Base-by-base conservation (phyloP, 1,284 basidiomycete species). In the Vanrija humicola region DNA sequence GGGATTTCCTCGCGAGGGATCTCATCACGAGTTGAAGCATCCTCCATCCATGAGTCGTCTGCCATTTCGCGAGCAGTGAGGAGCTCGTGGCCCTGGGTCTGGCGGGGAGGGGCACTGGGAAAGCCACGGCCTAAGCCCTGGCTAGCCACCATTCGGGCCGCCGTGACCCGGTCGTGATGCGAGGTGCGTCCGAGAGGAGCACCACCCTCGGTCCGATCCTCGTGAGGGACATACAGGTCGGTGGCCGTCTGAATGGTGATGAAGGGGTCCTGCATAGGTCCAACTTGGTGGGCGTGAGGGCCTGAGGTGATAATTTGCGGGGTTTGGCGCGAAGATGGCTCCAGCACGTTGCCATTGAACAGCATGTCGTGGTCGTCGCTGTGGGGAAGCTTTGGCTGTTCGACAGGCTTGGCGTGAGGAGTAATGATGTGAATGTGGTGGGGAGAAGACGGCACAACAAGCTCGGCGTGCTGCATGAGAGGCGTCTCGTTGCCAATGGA, bases 101-200 rank as follows among this genome's bases (percentile, higher is more conserved):
- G 3, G 6, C 29, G n/a, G 21, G 52, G 46, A 1, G 47, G 43
- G 15, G 53, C 26, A 6, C 58, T 52, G 10, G 66, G 66, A 55
- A 59, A 61, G 7, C 75, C 75, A n/a, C 75, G 58, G 18, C 75
- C 75, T 4, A 77, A 58, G 19, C 56, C 57, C 55, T 74, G 70
- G 5, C 73, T 75, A 2, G 75, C 75, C 12, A 77, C 54, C 40
- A 68, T 54, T n/a, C 75, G 59, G 15, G 72, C 72, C 19, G 72
- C 74, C 18, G 69, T 64, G 19, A 70, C 63, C 8, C 76, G 66
- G 43, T 78, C 77, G 10, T 58, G 49, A 66, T 87, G 87, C 67
- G 86, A 86, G 10, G 82, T 82, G 18, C 84, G 82, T n/a, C 86
- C 87, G 40, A 86, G 83, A 1, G 86, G 86, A 26, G 87, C 76